phyloP scores from a whole-genome alignment of 805 yeast genomes.

The Torulaspora indica region DNA sequence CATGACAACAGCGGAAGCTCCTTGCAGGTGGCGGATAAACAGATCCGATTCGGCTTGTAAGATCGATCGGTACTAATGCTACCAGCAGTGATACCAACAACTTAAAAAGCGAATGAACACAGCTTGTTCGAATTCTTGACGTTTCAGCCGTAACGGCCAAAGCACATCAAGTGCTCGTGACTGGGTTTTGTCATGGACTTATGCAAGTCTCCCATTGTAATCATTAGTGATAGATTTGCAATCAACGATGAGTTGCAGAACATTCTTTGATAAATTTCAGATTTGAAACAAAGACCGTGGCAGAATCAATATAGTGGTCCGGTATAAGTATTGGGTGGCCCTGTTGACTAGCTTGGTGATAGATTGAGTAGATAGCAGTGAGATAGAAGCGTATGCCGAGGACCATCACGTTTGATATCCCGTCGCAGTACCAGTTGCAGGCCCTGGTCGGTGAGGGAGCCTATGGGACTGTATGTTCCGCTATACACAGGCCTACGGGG shows the following conservation, averaged over 20 bases:
- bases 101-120: too few species aligned
- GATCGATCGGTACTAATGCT: neutral
- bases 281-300: neutral
- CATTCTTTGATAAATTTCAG: neutral
- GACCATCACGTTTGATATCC: slow-evolving; percentile 57
- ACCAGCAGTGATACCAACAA: too few species aligned
- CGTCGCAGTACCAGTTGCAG: slow-evolving; percentile 54
- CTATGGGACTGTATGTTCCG: slow-evolving; percentile 72
- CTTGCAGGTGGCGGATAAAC: neutral
- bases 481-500: slow-evolving; percentile 55
- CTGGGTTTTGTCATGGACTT: too few species aligned
- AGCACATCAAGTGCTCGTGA: too few species aligned
- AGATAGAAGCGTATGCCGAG: slow-evolving; percentile 31
- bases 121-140: neutral
- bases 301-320: neutral
- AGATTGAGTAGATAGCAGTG: neutral
- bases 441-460: slow-evolving; percentile 76
- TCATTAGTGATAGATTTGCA: neutral
- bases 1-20: too few species aligned
- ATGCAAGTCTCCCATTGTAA: too few species aligned
- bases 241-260: neutral
- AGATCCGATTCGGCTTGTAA: neutral
- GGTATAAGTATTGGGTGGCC: neutral
- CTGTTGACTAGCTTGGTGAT: neutral
- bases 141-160: too few species aligned